phyloP scores from a whole-genome alignment of 306 rosid genomes.

The Canavalia ensiformis region DNA sequence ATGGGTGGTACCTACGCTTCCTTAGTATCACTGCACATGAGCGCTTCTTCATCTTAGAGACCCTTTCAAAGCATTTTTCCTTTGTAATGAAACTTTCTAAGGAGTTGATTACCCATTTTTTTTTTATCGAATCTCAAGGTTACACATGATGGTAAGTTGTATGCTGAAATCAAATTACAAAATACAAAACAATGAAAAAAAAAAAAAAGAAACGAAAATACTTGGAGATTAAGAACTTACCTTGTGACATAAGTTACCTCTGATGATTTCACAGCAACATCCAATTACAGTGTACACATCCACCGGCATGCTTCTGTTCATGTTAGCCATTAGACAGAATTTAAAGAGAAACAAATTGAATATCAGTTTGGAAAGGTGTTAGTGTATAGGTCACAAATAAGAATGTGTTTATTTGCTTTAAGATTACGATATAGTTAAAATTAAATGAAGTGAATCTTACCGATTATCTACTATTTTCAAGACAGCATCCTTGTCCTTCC shows the following conservation, averaged over 20 bases:
- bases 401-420: too few species aligned
- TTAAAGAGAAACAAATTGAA: too few species aligned
- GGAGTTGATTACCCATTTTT: not conserved
- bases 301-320: too few species aligned
- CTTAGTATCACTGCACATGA: conserved; percentile 65
- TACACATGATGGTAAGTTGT: not conserved
- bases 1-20: conserved; percentile 73
- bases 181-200: not conserved
- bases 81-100: not conserved
- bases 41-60: conserved; percentile 53
- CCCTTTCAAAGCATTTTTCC: conserved; percentile 27
- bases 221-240: not conserved
- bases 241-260: not conserved
- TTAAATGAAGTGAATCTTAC: too few species aligned
- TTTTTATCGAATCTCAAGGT: not conserved
- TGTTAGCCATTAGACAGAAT: too few species aligned
- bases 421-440: too few species aligned
- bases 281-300: too few species aligned
- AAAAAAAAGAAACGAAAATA: not conserved
- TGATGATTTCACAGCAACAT: too few species aligned
- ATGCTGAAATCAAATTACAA: not conserved
- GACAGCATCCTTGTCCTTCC: too few species aligned
- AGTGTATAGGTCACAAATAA: too few species aligned
- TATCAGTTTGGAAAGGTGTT: too few species aligned
- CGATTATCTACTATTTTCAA: too few species aligned